phyloP scores from a whole-genome alignment of 2,329 filamentous ascomycete species.

The Xylariaceae sp. region DNA sequence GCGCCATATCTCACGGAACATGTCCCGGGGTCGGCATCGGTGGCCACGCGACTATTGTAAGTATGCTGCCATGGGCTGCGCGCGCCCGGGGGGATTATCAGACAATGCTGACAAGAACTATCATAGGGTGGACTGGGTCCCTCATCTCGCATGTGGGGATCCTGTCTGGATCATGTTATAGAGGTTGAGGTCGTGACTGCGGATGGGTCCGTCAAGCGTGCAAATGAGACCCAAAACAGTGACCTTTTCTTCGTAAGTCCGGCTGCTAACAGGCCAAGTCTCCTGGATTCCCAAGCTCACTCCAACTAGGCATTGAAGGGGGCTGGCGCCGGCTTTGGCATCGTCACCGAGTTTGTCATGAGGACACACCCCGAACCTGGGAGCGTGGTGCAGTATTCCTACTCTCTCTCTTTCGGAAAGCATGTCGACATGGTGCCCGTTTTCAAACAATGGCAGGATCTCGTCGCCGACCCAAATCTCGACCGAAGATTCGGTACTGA shows the following conservation, averaged over 20 bases:
- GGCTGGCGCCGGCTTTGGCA: conserved; percentile 53
- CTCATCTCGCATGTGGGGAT: conserved; percentile 57
- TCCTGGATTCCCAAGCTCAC: neutral
- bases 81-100: conserved; percentile 2
- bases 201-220: conserved; percentile 47
- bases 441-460: conserved; percentile 55
- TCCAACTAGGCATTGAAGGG: conserved; percentile 46
- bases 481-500: conserved; percentile 56
- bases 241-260: conserved; percentile 51
- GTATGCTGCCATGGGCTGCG: conserved; percentile 19
- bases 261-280: neutral
- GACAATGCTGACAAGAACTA: conserved; percentile 13
- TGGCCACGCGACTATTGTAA: conserved; percentile 54
- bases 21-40: conserved; percentile 57
- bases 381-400: conserved; percentile 56
- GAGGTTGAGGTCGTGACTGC: conserved; percentile 55
- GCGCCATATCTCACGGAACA: conserved; percentile 57
- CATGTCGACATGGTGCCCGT: conserved; percentile 45
- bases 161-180: conserved; percentile 51
- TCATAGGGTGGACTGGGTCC: conserved; percentile 53
- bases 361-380: conserved; percentile 53
- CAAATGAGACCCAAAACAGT: conserved; percentile 44
- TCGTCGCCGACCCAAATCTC: conserved; percentile 51
- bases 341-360: conserved; percentile 55
- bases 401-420: conserved; percentile 47